Evolutionary conservation across 768 basidiomycete species (phyloP), one percentile per base, ranked within the genome.

Genomic region (Boletellus emodensis): DNA sequence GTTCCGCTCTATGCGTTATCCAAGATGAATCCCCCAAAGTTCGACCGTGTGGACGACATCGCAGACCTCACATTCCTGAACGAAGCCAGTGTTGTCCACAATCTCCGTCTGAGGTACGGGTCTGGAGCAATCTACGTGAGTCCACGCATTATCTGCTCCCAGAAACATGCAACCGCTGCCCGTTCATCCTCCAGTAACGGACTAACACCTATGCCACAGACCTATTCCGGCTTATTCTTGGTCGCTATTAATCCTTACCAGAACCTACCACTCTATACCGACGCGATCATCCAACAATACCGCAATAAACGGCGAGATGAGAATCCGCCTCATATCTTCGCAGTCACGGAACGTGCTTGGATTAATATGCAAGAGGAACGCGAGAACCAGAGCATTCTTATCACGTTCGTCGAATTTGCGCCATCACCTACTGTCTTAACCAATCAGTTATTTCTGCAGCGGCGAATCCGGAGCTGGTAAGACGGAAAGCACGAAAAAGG

Each of bases 391-490:
- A 95, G 93, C 64, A 94, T 99, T 50, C 79, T 99, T 28, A 97
- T 99, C 70, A 99, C 96, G 90, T 95, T 70, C 22, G 91, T 78
- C 13, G 40, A 38, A 47, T 47, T 42, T 22, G 13, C 33, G 9
- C 44, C 38, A n/a, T 53, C 38, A 46, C 13, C 14, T 12, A 28
- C 40, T 14, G 15, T 48, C 32, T 35, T 55, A 32, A 51, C 56
- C 61, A 10, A 64, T 38, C 26, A 7, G 32, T 44, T n/a, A 39
- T 40, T 15, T 18, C 7, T 40, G 0, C 59, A 96, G 94, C 9
- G 96, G 96, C 38, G 96, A 99, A 76, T 98, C 96, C 8, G 96
- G 96, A 33, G 96, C 96, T 4, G 96, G 96, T 39, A 99, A 98
- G 76, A 99, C 96, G 2, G 96, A 98, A 66, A 98, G 95, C 71